These are phyloP conservation scores for Agapanthus africanus DNA, from an alignment of 106 monocot species.

Conservation along the genomic window DNA sequence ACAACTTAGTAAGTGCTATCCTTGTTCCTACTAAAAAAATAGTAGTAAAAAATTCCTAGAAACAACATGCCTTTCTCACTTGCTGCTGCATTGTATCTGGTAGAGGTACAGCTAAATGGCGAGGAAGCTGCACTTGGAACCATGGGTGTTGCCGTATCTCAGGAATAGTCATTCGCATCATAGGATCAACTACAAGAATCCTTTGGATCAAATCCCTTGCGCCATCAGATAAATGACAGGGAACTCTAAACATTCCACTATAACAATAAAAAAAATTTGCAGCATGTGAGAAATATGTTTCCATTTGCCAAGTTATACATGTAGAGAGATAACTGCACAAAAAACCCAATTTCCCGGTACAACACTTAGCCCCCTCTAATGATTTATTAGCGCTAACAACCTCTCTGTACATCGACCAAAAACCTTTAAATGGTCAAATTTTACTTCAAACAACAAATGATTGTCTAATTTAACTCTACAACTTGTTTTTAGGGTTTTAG, in stretches of 20 bases:
- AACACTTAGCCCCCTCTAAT: no score
- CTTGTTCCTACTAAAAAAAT: no score
- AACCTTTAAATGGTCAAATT: no score
- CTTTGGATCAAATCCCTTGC: constrained; percentile 35
- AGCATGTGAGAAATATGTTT: neutral
- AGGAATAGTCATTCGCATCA: constrained; percentile 26
- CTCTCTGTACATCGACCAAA: no score
- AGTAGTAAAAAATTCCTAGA: neutral
- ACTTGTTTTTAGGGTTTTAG: no score
- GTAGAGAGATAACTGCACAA: no score
- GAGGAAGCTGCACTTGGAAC: constrained; percentile 32
- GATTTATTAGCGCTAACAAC: no score
- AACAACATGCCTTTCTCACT: constrained; percentile 20
- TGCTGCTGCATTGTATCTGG: constrained; percentile 28
- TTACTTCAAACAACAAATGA: no score
- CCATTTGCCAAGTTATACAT: neutral
- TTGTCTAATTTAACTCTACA: no score
- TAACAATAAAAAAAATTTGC: no score
- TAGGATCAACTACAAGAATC: constrained; percentile 32
- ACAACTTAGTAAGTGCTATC: no score
- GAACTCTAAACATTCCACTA: constrained; percentile 26
- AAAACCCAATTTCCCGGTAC: no score
- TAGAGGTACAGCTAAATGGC: constrained; percentile 22
- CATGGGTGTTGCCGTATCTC: constrained; percentile 27
- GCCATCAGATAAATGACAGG: constrained; percentile 22